Base-by-base conservation (phyloP, 129 eudicot genomes). In the Rutidosis leptorrhynchoides region DNA sequence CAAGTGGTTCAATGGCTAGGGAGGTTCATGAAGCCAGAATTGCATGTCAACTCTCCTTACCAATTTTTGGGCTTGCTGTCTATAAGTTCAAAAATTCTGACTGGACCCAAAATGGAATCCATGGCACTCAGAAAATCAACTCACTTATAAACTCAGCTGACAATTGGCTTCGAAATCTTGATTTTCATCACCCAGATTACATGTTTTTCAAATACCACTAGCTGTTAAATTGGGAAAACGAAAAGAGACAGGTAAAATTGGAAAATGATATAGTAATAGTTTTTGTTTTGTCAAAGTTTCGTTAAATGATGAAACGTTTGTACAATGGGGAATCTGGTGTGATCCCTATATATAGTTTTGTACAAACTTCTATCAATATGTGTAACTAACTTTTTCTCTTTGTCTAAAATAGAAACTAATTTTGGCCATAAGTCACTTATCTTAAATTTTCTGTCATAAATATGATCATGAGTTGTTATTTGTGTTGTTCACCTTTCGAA, bases 101-200 rank as follows among this genome's bases (percentile, higher is more conserved):
- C 57, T 84, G 92, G 97, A 78, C 66, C 57, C 68, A 66, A 14
- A 62, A 33, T 35, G 92, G 84, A 70, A 88, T 35, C 62, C 66
- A 82, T 17, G 95, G 86, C 55, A 59, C 66, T 67, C 83, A 71
- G 42, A 87, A 77, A 81, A 79, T 80, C 58, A 82, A 65, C 57
- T 80, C 95, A 23, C 85, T 90, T 17, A 46, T 71, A 30, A 79
- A 64, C 42, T 84, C 74, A 2, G 86, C 95, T 40, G 95, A 82
- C n/a, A 82, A 79, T 61, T 90, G 97, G 97, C 87, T 90, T 8
- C 83, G 81, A 51, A 68, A 20, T 5, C 58, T 87, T 81, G 83
- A 84, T 62, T 95, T 90, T 48, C 68, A 80, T 62, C 95, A 90
- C 58, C 97, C 97, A 0, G 97, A 90, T 72, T 81, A 75, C 65